Base-by-base conservation (phyloP, 116 monocot genomes). In the Dioscorea cayenensis region DNA sequence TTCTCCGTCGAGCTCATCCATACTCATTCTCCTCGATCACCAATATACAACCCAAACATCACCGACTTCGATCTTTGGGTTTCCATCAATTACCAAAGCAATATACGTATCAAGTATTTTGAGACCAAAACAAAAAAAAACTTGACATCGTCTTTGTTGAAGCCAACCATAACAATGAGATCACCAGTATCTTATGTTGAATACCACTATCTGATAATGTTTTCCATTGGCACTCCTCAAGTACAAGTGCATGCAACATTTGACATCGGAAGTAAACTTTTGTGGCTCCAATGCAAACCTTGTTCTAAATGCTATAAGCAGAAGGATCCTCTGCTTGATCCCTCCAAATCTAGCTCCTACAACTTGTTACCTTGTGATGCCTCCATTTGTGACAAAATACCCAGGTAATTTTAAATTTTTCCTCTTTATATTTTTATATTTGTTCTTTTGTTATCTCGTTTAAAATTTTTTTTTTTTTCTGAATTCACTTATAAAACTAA, bases 41-140 rank as follows among this genome's bases (percentile, higher is more conserved):
- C 69, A 13, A 16, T 69, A 14, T 69, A 69, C 74, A 74, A 74
- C 36, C 59, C 36, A 2, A n/a, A 63, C 23, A 51, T 68, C 36
- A 51, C 66, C 19, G 37, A 66, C 69, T 12, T 25, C 2, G 65
- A 48, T 49, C 37, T 50, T 64, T 67, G 66, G 37, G 22, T 17
- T 19, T 11, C 51, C 32, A 29, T 50, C 50, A 7, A 36, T 51
- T 10, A 28, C 52, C 28, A 19, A 9, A 3, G 28, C 12, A 5
- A 51, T n/a, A 10, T 65, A 4, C 73, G 73, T 32, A 23, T 32
- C 36, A 14, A 32, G 16, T 36, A 66, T 14, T 36, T 66, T 36
- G 13, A 43, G 8, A 12, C 7, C 43, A 43, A 10, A 12, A 43
- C 43, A 1, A 43, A 43, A 12, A 43, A 0, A 43, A 43, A 9